Evolutionary conservation across 257 asterid species (phyloP).

Genomic region (Nicotiana paniculata): DNA sequence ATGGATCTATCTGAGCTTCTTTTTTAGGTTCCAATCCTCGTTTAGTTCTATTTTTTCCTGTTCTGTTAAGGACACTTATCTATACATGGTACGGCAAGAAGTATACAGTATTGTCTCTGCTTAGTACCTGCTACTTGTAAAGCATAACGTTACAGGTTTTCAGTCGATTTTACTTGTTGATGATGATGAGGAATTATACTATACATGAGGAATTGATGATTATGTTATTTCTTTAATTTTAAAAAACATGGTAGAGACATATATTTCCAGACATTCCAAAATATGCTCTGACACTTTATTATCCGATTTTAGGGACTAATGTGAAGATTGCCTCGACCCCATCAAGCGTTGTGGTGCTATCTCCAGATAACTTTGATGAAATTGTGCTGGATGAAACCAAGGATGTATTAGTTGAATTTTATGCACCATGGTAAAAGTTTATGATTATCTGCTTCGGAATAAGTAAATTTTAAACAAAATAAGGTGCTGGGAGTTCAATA

Average conservation of each 20-base stretch:
- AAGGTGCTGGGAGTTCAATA: not conserved
- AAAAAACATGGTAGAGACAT: not conserved
- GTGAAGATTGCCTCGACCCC: conserved; percentile 78
- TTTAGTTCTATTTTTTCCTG: not conserved
- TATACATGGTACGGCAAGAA: not conserved
- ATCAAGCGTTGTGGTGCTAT: conserved; percentile 66
- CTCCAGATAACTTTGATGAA: conserved; percentile 65
- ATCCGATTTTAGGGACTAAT: conserved; percentile 55
- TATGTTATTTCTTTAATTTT: not conserved
- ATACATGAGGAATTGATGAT: not conserved
- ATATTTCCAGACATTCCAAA: not conserved
- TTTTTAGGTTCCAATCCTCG: not conserved
- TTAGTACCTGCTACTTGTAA: not conserved
- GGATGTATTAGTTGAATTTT: conserved; percentile 85
- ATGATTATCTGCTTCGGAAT: not conserved
- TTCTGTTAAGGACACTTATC: not conserved
- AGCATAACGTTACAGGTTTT: not conserved
- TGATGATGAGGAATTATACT: not conserved
- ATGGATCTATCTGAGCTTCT: not conserved
- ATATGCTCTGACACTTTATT: not conserved
- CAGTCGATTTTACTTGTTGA: not conserved
- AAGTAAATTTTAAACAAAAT: not conserved
- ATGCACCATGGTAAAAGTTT: conserved; percentile 84
- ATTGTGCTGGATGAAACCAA: conserved; percentile 70
- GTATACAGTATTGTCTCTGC: not conserved